Base-by-base conservation (phyloP, 441 rosid species). In the Corymbia citriodora region DNA sequence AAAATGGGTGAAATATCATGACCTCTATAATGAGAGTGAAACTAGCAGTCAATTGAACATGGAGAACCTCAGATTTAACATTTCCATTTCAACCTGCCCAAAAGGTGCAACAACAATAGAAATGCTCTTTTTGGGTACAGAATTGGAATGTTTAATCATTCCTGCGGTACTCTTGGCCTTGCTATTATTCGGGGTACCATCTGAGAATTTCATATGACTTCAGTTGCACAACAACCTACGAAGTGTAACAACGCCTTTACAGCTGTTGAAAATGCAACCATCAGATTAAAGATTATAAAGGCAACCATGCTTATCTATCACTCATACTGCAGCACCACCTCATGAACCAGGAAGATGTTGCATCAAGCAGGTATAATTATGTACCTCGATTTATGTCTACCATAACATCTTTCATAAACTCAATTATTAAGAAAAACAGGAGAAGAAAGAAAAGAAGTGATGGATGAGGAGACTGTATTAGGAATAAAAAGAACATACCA, bases 401-500 rank as follows among this genome's bases (percentile, higher is more conserved):
- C 17, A 79, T 13, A 74, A 74, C n/a, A 45, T 79, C 85, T 79
- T 79, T 79, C 52, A 52, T 87, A 87, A 87, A 36, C 65, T 54
- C 14, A 31, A 55, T 61, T 87, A 87, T 19, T 33, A 55, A 40
- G 29, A 13, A 54, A 87, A 55, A 29, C 70, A 9, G 1, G 3
- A 3, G 29, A 85, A 49, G 89, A 55, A 89, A 72, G 68, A n/a
- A 89, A 89, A 54, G 21, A 49, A 89, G 59, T 52, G 91, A 89
- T 59, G 83, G 49, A 50, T 87, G 86, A 87, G 70, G 23, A 48
- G 45, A 48, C 52, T 21, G 27, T 65, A 70, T 59, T 49, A 50
- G 87, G 72, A n/a, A 81, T 91, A 54, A 89, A 74, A 83, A 89
- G 91, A 88, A 96, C 98, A 91, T 91, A 98, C 99, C 99, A 96